A percentile compares a stretch with the other conserved stretches of the same genome.
phyloP scores from a whole-genome alignment of 176 grass and related monocot species.

The Zea mays region DNA sequence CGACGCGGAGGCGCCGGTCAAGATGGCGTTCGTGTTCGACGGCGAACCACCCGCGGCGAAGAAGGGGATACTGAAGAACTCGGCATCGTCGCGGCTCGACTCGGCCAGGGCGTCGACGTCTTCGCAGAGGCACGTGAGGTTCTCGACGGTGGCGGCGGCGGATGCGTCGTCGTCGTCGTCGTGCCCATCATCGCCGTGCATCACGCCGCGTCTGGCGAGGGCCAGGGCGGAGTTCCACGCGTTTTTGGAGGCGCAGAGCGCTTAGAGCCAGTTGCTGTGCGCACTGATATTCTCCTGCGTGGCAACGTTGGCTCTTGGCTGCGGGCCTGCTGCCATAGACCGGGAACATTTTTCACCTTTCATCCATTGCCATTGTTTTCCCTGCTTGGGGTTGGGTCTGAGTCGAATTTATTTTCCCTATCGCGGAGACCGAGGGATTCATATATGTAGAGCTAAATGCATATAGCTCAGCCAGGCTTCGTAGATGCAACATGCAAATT shows the following conservation, averaged over 20 bases:
- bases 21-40: constrained; percentile 76
- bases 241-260: constrained; percentile 70
- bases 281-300: no score
- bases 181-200: constrained; percentile 67
- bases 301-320: no score
- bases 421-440: no score
- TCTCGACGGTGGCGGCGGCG: constrained; percentile 53
- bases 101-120: constrained; percentile 51
- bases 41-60: constrained; percentile 16
- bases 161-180: constrained; percentile 24
- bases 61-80: constrained; percentile 71
- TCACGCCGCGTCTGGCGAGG: constrained; percentile 61
- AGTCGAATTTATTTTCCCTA: no score
- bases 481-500: no score
- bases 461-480: no score
- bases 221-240: constrained; percentile 78
- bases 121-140: constrained; percentile 80
- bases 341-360: background rate
- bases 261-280: background rate
- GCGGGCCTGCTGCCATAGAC: background rate
- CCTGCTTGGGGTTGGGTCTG: no score
- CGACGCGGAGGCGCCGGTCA: constrained; percentile 60
- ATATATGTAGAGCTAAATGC: no score
- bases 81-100: constrained; percentile 47
- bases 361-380: background rate